Evolutionary conservation across 2,329 filamentous ascomycete genomes (phyloP).

Genomic region (Coniella lustricola): DNA sequence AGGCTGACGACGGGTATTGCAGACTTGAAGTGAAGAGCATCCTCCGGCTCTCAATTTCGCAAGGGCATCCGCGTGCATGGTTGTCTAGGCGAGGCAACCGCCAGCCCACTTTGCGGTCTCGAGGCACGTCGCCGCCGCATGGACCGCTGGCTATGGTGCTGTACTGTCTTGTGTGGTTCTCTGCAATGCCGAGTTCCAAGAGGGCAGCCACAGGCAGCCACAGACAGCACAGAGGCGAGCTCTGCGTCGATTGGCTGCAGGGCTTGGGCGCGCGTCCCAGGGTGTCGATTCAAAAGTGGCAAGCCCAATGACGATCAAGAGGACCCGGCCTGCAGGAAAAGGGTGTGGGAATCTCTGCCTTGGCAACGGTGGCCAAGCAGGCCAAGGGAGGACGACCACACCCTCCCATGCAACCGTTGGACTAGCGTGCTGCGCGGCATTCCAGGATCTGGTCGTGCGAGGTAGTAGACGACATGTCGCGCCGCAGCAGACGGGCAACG

Average conservation of each 20-base stretch:
- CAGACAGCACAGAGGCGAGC: neutral
- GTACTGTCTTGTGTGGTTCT: no score
- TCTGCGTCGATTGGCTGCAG: slow-evolving; percentile 5
- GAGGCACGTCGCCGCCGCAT: no score
- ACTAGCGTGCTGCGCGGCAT: neutral
- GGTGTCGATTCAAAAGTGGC: slow-evolving; percentile 7
- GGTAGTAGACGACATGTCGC: slow-evolving; percentile 3
- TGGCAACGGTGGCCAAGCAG: slow-evolving; percentile 3
- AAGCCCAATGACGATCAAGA: slow-evolving; percentile 7
- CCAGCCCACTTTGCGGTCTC: no score
- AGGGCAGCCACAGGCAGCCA: neutral
- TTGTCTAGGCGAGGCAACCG: no score
- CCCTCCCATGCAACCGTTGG: neutral
- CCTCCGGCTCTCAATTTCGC: no score
- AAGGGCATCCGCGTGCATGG: no score
- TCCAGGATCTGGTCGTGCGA: neutral
- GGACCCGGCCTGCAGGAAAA: slow-evolving; percentile 1
- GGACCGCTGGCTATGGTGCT: neutral
- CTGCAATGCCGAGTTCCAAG: neutral
- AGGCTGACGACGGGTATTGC: neutral
- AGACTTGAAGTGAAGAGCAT: neutral
- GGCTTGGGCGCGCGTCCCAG: neutral
- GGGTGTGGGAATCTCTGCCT: neutral
- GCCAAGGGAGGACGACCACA: neutral
- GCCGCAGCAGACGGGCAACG: neutral